phyloP scores from a whole-genome alignment of 768 basidiomycete species.

The Imleria badia region DNA sequence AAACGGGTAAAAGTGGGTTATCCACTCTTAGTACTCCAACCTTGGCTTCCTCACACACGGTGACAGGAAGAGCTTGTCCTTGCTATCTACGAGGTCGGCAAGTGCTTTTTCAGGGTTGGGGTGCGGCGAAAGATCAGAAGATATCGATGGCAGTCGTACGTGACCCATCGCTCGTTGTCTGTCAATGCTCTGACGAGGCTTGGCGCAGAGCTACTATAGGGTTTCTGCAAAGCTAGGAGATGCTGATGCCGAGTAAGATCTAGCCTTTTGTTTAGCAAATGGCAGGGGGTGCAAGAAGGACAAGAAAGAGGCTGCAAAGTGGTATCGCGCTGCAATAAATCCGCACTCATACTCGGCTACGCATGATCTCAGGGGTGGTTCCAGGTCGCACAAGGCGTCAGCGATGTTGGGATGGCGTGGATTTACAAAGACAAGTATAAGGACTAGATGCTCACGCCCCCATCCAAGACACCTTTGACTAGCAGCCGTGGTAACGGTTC shows the following conservation, averaged over 20 bases:
- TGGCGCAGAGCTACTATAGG: slow-evolving; percentile 70
- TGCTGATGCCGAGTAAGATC: slow-evolving; percentile 80
- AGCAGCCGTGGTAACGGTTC: slow-evolving; percentile 1
- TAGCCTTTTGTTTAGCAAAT: slow-evolving; percentile 83
- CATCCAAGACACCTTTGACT: not conserved
- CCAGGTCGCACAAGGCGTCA: slow-evolving; percentile 67
- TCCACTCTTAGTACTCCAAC: not conserved
- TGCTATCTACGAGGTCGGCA: slow-evolving; percentile 90
- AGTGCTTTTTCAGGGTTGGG: slow-evolving; percentile 95
- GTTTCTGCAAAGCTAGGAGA: slow-evolving; percentile 86
- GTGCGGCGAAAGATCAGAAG: slow-evolving; percentile 81
- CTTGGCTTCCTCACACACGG: not conserved
- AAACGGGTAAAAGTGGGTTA: slow-evolving; percentile 51
- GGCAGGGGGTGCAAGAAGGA: slow-evolving; percentile 90
- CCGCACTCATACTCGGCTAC: not conserved
- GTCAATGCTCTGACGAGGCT: not conserved
- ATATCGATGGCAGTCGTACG: slow-evolving; percentile 86
- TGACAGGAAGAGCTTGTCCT: slow-evolving; percentile 75
- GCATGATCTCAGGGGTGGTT: slow-evolving; percentile 1
- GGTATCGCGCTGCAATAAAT: slow-evolving; percentile 85
- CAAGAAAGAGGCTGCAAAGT: slow-evolving; percentile 80
- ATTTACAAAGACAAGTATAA: slow-evolving; percentile 85
- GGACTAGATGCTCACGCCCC: slow-evolving; percentile 11
- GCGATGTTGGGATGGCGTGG: slow-evolving; percentile 85
- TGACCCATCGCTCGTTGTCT: slow-evolving; percentile 11